Percentiles rank a stretch among this genome's conserved stretches.
Evolutionary conservation across 106 monocot genomes (phyloP).

Genomic region (Vanilla planifolia): DNA sequence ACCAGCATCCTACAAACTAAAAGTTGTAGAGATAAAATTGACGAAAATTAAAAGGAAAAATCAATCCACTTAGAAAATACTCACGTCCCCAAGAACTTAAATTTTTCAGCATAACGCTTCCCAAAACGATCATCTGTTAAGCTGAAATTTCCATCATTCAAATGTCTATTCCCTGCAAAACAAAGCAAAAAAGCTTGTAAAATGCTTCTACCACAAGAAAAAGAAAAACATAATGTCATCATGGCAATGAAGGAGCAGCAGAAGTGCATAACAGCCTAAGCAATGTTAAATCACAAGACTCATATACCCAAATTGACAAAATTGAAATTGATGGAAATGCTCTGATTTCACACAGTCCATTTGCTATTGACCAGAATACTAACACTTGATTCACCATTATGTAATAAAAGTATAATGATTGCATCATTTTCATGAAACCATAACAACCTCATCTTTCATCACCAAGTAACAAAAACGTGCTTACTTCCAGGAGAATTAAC

Average conservation of each 20-base stretch:
- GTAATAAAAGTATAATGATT: no score
- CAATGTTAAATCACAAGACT: conserved; percentile 1
- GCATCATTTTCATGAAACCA: no score
- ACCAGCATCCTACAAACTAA: not conserved
- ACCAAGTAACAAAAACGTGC: no score
- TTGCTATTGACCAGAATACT: no score
- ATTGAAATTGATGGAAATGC: no score
- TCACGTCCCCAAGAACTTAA: conserved; percentile 74
- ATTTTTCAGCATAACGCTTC: conserved; percentile 70
- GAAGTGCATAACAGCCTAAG: not conserved
- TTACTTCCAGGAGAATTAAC: conserved; percentile 23
- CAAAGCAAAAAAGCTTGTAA: not conserved
- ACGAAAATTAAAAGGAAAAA: not conserved
- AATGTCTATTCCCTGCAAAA: conserved; percentile 26
- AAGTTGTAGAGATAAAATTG: not conserved
- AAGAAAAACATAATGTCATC: not conserved
- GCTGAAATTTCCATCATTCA: conserved; percentile 11
- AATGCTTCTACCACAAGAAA: not conserved
- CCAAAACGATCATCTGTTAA: conserved; percentile 73
- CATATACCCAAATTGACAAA: no score
- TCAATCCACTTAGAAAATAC: conserved; percentile 13
- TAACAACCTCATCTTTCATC: no score
- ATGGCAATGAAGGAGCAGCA: no score
- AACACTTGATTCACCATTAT: no score
- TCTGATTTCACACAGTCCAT: no score